Percentiles rank a stretch among this genome's conserved stretches.
phyloP scores from a whole-genome alignment of 73 alveolate species.

The Paramecium sonneborni region DNA sequence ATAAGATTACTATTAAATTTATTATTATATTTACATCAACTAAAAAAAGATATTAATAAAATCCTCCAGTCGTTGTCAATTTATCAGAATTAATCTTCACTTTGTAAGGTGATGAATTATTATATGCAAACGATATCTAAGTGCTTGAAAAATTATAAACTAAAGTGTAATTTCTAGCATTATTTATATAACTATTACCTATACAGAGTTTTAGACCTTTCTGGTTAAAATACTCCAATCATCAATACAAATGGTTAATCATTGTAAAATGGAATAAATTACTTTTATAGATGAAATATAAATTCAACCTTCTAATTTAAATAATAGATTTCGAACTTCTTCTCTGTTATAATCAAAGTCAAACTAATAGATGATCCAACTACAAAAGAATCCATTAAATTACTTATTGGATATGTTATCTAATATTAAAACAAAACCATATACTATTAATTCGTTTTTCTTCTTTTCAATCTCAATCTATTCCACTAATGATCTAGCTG shows the following conservation, averaged over 20 bases:
- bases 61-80: background rate
- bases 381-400: background rate
- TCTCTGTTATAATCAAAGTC: background rate
- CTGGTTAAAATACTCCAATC: background rate
- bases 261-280: background rate
- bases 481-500: background rate
- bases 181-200: background rate
- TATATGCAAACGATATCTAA: background rate
- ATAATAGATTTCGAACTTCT: background rate
- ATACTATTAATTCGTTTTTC: background rate
- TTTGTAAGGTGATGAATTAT: background rate
- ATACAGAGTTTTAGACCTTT: background rate
- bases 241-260: background rate
- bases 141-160: background rate
- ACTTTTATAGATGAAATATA: background rate
- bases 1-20: background rate
- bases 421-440: background rate
- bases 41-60: background rate
- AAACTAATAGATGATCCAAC: background rate
- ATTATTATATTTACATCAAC: background rate
- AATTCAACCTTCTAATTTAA: background rate
- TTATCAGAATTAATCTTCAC: background rate
- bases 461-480: background rate
- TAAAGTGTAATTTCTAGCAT: background rate
- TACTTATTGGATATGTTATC: background rate